Conservation (phyloP, 345 rosid genomes). For the Syzygium jambos region DNA sequence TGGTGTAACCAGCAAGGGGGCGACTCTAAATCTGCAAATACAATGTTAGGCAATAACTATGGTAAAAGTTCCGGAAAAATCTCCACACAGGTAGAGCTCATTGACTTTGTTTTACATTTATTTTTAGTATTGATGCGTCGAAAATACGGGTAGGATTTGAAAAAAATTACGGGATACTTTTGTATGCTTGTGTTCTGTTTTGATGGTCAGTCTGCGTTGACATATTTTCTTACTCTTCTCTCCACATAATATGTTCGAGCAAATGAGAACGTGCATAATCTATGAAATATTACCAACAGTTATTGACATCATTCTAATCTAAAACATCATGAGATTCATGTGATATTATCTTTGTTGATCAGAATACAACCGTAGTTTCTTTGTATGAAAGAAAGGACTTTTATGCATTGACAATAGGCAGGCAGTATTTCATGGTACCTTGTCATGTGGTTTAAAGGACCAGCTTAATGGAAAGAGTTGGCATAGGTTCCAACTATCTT, state of each 20-base stretch:
- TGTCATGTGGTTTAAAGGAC: background rate
- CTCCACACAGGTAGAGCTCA: conserved; percentile 47
- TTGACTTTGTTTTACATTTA: background rate
- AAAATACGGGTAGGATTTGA: background rate
- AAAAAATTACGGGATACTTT: background rate
- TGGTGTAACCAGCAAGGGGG: conserved; percentile 22
- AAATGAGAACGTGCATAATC: background rate
- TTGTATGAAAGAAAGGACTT: background rate
- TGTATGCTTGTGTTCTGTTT: background rate
- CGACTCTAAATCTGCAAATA: conserved; percentile 22
- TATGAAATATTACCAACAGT: background rate
- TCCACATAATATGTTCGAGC: background rate
- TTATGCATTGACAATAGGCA: background rate
- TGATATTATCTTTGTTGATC: background rate
- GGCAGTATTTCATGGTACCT: background rate
- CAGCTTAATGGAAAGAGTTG: background rate
- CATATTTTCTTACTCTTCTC: no score
- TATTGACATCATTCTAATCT: background rate
- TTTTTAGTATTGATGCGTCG: background rate
- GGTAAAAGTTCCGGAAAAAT: conserved; percentile 15
- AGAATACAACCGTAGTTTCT: background rate
- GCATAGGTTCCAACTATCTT: background rate
- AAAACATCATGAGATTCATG: background rate
- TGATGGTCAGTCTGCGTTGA: background rate
- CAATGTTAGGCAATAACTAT: conserved; percentile 7